Percentiles rank a stretch among this genome's conserved stretches.
phyloP scores from a whole-genome alignment of 164 flowering plant genomes.

The Kalanchoe fedtschenkoi region DNA sequence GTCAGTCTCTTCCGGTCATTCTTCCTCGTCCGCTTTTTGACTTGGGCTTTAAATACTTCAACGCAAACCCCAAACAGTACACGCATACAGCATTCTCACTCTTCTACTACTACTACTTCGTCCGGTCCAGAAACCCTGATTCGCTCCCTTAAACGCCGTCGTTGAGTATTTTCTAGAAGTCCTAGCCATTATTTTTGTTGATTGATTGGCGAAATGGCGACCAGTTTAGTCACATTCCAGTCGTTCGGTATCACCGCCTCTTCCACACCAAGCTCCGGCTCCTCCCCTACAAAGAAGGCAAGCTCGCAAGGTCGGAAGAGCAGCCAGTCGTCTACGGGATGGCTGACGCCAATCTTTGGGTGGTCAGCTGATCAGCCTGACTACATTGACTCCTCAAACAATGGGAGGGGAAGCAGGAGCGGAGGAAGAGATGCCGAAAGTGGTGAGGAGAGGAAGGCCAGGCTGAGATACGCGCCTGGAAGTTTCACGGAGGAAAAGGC shows the following conservation, averaged over 20 bases:
- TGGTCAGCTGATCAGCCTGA: slow-evolving; percentile 53
- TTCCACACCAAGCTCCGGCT: not conserved
- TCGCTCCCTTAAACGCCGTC: not conserved
- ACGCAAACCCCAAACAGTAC: no score
- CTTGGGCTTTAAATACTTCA: not conserved
- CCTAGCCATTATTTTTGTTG: not conserved
- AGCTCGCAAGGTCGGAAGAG: not conserved
- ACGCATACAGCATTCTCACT: not conserved
- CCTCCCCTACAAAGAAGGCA: not conserved
- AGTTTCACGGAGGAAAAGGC: slow-evolving; percentile 83
- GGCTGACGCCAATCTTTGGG: slow-evolving; percentile 76
- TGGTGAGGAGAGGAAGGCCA: slow-evolving; percentile 12
- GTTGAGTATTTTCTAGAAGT: no score
- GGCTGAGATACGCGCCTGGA: slow-evolving; percentile 28
- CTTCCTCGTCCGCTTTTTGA: no score
- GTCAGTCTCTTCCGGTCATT: no score
- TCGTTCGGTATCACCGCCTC: not conserved
- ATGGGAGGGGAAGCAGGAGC: not conserved
- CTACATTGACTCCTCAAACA: slow-evolving; percentile 33
- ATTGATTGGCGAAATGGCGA: not conserved
- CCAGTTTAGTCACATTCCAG: not conserved
- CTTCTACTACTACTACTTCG: no score
- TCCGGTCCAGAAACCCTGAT: not conserved
- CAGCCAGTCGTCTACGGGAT: slow-evolving; percentile 16
- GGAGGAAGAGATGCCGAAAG: not conserved